Evolutionary conservation across 1,139 yeast genomes (phyloP), one percentile per base, ranked within the genome.

Genomic region (Citeromyces siamensis): DNA sequence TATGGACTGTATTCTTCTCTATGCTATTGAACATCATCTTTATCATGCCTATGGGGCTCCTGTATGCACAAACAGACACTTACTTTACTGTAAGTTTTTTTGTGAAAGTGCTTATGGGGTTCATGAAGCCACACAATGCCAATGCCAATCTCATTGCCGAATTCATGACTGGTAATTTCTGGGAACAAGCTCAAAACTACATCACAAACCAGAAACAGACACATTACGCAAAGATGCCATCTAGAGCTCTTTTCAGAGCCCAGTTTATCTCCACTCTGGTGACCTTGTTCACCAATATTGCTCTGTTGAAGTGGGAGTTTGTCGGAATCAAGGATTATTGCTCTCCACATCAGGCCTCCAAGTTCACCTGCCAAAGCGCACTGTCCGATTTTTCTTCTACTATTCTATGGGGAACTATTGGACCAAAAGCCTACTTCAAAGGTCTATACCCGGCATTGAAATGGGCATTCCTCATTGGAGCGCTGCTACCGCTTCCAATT

Each of bases 361-460:
- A 57, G 20, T 71, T 69, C 48, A 57, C 68, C 2, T 74, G 80
- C 49, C 73, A 77, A 3, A 54, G 55, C 19, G 65, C 66, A 7
- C 58, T 56, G 21, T 67, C 66, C 1, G 72, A 66, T 50, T 75
- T 60, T 56, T 62, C 64, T 37, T 74, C 83, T 6, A 66, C 76
- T 3, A 66, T 77, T 28, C 61, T 72, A 34, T 78, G 84, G 84
- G 82, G 83, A 39, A 70, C 71, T 8, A 68, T 75, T 44, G 82
- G 81, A 2, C 78, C 81, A 1, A 55, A 60, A 44, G 61, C 67
- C 42, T 66, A 62, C 37, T 70, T 70, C 43, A 58, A 59, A 10
- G 46, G 52, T 32, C 41, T 60, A 19, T 66, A 66, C 44, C 60
- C 60, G 40, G 55, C 58, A 6, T 49, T 68, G 19, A 49, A 65